These are phyloP conservation scores for Phenoliferia sp. DNA, from an alignment of 1,284 basidiomycete genomes.

Conservation along the genomic window DNA sequence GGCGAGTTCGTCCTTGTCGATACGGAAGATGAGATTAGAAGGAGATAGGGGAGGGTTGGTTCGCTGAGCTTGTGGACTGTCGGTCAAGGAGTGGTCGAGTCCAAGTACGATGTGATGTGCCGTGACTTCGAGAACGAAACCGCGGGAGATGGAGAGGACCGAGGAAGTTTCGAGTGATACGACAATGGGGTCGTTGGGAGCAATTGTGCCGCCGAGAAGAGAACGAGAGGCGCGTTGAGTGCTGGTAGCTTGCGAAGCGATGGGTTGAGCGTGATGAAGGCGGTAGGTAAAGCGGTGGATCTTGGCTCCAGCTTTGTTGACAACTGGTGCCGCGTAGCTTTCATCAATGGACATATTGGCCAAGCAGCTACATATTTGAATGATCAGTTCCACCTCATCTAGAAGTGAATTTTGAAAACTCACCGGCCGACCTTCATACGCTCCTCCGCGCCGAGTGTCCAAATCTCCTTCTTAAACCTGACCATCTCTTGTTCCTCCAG, in stretches of 20 bases:
- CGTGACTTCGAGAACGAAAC: constrained; percentile 71
- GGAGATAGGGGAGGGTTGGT: constrained; percentile 9
- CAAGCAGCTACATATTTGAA: constrained; percentile 51
- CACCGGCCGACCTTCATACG: constrained; percentile 72
- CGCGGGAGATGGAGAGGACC: constrained; percentile 74
- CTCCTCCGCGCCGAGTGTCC: constrained; percentile 79
- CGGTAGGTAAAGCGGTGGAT: constrained; percentile 58
- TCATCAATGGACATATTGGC: constrained; percentile 65
- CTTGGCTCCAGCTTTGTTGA: constrained; percentile 47
- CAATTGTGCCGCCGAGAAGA: constrained; percentile 73
- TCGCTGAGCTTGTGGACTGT: constrained; percentile 50
- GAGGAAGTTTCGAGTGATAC: constrained; percentile 74
- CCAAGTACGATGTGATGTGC: constrained; percentile 65
- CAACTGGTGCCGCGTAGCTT: constrained; percentile 26
- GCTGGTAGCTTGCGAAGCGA: constrained; percentile 15
- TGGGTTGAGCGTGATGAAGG: constrained; percentile 44
- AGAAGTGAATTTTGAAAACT: constrained; percentile 5
- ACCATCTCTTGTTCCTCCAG: constrained; percentile 83
- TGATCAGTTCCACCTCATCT: not conserved
- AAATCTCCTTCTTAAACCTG: constrained; percentile 81
- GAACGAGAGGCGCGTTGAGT: constrained; percentile 39
- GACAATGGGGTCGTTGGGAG: constrained; percentile 72
- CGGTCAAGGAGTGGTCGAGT: constrained; percentile 68
- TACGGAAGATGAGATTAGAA: constrained; percentile 58
- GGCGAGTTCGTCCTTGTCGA: constrained; percentile 89